phyloP scores from a whole-genome alignment of 139 green algal species.

The Tetraselmis chui region DNA sequence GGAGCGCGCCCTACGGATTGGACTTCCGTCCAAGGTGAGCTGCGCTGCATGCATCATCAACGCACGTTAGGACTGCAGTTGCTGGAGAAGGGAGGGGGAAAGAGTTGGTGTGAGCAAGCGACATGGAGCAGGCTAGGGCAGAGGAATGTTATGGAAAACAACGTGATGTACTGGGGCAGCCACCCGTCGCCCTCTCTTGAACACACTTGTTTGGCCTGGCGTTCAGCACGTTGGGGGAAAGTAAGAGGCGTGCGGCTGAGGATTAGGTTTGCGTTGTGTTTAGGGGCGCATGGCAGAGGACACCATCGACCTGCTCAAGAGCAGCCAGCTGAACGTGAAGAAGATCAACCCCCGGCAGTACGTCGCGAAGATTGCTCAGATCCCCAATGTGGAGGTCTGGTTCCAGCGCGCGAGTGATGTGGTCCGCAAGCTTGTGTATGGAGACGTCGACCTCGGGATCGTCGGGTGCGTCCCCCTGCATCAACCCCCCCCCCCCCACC shows the following conservation, averaged over 20 bases:
- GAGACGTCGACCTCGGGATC: constrained; percentile 96
- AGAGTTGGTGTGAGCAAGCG: background rate
- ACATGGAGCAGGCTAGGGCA: background rate
- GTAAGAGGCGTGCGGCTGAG: too few relatives aligned
- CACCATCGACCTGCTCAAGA: constrained; percentile 84
- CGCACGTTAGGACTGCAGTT: background rate
- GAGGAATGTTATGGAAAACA: too few relatives aligned
- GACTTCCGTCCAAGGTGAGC: constrained; percentile 77
- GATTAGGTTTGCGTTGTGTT: too few relatives aligned
- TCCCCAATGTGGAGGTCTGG: constrained; percentile 93
- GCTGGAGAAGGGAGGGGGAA: background rate
- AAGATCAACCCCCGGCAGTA: constrained; percentile 98
- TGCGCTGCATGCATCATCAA: background rate
- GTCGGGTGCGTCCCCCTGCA: constrained; percentile 55
- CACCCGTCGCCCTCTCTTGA: too few relatives aligned
- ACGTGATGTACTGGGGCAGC: too few relatives aligned
- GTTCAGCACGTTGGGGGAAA: background rate
- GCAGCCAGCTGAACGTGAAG: constrained; percentile 85
- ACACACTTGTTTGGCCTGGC: background rate
- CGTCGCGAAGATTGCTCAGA: constrained; percentile 80
- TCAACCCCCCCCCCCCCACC: background rate
- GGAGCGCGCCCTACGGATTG: constrained; percentile 57
- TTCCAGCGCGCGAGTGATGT: constrained; percentile 95
- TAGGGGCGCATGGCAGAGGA: constrained; percentile 95
- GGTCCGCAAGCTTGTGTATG: constrained; percentile 84